These are phyloP conservation scores for Xerocomellus intermedius DNA, from an alignment of 768 basidiomycete genomes.

Conservation along the genomic window DNA sequence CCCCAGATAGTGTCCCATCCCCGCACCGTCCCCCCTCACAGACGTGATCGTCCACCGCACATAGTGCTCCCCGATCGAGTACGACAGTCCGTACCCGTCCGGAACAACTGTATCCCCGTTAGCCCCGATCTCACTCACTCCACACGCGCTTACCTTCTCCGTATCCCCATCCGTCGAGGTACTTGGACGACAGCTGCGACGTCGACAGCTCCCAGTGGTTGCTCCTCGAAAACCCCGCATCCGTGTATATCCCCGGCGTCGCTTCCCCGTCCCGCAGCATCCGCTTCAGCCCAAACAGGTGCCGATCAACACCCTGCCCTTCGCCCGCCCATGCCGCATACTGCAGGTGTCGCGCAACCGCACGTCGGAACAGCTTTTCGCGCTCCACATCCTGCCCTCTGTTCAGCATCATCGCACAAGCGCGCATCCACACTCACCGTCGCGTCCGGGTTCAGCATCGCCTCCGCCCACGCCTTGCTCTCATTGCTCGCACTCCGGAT, in stretches of 20 bases:
- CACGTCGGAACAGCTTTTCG: constrained; percentile 66
- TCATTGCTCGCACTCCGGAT: constrained; percentile 84
- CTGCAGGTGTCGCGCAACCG: constrained; percentile 78
- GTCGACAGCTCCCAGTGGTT: constrained; percentile 94
- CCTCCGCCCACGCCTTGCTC: constrained; percentile 80
- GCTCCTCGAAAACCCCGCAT: constrained; percentile 65
- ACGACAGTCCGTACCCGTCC: constrained; percentile 90
- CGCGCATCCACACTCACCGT: constrained; percentile 38
- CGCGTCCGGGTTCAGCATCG: constrained; percentile 67
- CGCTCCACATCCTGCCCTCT: constrained; percentile 50
- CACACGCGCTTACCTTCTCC: constrained; percentile 67
- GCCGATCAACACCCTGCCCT: constrained; percentile 92
- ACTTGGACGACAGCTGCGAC: constrained; percentile 77
- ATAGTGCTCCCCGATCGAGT: constrained; percentile 81
- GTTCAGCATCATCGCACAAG: background rate
- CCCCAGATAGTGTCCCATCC: constrained; percentile 66
- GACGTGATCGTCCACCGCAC: constrained; percentile 93
- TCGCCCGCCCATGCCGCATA: constrained; percentile 92
- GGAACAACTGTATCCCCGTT: constrained; percentile 62
- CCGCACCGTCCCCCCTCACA: constrained; percentile 49
- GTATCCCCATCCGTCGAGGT: constrained; percentile 95
- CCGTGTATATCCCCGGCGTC: constrained; percentile 71
- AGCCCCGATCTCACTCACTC: constrained; percentile 2
- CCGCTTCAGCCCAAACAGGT: constrained; percentile 91
- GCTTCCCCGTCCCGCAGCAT: constrained; percentile 70